phyloP scores from a whole-genome alignment of 73 alveolate genomes.

The Paramecium sexaurelia region DNA sequence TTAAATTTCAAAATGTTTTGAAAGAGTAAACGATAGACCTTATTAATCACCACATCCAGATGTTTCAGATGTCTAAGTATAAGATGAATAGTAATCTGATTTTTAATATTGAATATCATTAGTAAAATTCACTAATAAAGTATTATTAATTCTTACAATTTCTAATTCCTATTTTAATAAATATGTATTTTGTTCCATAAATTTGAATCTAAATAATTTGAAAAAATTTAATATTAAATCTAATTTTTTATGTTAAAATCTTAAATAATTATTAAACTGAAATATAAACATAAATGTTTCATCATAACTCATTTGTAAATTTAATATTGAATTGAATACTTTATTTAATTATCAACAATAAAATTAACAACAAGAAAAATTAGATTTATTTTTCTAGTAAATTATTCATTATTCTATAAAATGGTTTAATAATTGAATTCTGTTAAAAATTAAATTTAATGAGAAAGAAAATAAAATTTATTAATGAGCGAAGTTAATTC shows the following conservation, averaged over 20 bases:
- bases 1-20: neutral
- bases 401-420: no score
- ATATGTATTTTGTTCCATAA: no score
- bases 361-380: neutral
- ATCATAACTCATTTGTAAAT: no score
- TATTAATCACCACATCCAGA: neutral
- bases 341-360: no score
- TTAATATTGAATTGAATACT: no score
- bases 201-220: no score
- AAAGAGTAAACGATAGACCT: neutral
- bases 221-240: no score
- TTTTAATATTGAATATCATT: conserved; percentile 19
- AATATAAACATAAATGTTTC: no score
- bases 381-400: no score
- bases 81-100: conserved; percentile 38
- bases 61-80: neutral
- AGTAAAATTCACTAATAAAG: neutral
- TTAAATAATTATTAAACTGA: no score
- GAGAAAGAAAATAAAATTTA: conserved; percentile 8
- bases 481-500: conserved; percentile 29
- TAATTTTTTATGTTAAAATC: no score
- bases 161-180: no score
- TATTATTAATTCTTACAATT: neutral
- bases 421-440: neutral
- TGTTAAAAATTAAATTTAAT: neutral